Percentiles rank a stretch among this genome's conserved stretches.
Conservation (phyloP, 176 grass and related monocot species). For the Poa pratensis region DNA sequence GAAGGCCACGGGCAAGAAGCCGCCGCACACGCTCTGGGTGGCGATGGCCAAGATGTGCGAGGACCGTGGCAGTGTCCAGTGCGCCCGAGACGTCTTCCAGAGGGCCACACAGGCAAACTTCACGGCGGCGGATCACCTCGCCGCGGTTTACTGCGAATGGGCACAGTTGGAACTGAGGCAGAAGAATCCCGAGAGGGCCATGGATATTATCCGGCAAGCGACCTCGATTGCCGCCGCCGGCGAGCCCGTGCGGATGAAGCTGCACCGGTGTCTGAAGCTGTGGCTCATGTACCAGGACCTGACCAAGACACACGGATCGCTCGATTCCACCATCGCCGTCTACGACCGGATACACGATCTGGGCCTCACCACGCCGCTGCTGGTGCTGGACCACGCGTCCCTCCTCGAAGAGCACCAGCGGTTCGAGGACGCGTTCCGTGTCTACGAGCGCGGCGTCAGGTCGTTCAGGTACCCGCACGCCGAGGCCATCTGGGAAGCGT, state of each 20-base stretch:
- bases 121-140: constrained; percentile 64
- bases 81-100: constrained; percentile 61
- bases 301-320: constrained; percentile 57
- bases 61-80: constrained; percentile 50
- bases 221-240: constrained; percentile 53
- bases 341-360: constrained; percentile 71
- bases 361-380: constrained; percentile 59
- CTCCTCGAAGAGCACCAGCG: constrained; percentile 52
- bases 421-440: constrained; percentile 86
- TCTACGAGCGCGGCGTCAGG: constrained; percentile 67
- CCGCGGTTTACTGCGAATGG: constrained; percentile 66
- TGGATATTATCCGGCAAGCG: constrained; percentile 61
- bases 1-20: constrained; percentile 73
- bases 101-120: constrained; percentile 67
- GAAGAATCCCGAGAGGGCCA: constrained; percentile 38
- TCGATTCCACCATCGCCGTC: constrained; percentile 60
- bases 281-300: constrained; percentile 80
- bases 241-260: constrained; percentile 52
- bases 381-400: constrained; percentile 68
- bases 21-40: constrained; percentile 74
- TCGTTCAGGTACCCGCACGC: constrained; percentile 72
- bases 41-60: constrained; percentile 70
- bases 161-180: constrained; percentile 73
- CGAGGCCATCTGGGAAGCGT: constrained; percentile 71
- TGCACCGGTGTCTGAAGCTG: constrained; percentile 63